These are phyloP conservation scores for Plasmodium cynomolgi DNA, from an alignment of 169 alveolate species.

Conservation along the genomic window DNA sequence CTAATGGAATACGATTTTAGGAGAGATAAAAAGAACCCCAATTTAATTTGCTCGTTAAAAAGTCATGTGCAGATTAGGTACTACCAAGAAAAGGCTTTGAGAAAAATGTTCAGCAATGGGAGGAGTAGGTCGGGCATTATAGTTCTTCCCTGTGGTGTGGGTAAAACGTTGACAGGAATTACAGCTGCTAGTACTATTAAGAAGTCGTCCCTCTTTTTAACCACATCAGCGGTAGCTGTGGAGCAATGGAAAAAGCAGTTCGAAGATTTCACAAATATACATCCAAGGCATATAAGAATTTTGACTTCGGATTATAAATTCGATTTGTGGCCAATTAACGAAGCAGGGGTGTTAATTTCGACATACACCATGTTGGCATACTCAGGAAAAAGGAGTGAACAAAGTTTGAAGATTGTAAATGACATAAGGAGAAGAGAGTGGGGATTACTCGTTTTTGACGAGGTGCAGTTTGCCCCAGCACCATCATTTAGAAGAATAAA, in stretches of 20 bases:
- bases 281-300: constrained; percentile 89
- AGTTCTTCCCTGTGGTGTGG: constrained; percentile 99
- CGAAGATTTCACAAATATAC: constrained; percentile 92
- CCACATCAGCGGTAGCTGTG: constrained; percentile 94
- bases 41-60: constrained; percentile 91
- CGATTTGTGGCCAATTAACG: constrained; percentile 88
- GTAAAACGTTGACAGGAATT: constrained; percentile 99
- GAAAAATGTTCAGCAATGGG: constrained; percentile 98
- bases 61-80: constrained; percentile 94
- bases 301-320: constrained; percentile 97
- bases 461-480: constrained; percentile 99
- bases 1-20: constrained; percentile 98
- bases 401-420: constrained; percentile 88
- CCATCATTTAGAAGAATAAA: constrained; percentile 94
- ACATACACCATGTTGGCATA: constrained; percentile 97
- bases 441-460: constrained; percentile 99
- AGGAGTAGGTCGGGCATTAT: constrained; percentile 99
- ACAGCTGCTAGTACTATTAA: constrained; percentile 98
- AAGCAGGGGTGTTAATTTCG: constrained; percentile 95
- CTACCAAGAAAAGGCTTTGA: constrained; percentile 94
- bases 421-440: constrained; percentile 94
- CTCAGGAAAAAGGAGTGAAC: constrained; percentile 92
- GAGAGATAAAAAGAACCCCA: constrained; percentile 90
- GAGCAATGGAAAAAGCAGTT: constrained; percentile 94
- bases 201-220: constrained; percentile 93